A percentile compares a stretch with the other conserved stretches of the same genome.
These are phyloP conservation scores for Leccinum uliginosum DNA, from an alignment of 768 basidiomycete species.

Conservation along the genomic window DNA sequence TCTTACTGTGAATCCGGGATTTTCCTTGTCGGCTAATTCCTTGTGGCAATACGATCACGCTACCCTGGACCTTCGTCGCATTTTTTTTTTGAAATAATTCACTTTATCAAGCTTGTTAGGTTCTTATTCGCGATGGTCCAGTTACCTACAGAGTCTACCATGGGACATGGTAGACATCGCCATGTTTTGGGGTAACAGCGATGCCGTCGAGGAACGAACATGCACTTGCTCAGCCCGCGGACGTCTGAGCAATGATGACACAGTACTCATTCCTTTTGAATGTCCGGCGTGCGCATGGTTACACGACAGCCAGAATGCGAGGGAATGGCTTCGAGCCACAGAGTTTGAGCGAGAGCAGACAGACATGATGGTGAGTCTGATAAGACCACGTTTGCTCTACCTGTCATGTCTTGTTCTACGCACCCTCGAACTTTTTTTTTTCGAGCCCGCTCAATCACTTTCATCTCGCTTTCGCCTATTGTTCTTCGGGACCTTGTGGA, in stretches of 20 bases:
- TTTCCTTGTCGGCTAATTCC: constrained; percentile 15
- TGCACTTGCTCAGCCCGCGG: constrained; percentile 20
- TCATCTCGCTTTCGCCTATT: constrained; percentile 9
- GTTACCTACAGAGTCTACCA: constrained; percentile 67
- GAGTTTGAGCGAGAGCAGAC: constrained; percentile 27
- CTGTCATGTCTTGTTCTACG: neutral
- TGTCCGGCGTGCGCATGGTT: constrained; percentile 19
- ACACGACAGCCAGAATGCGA: constrained; percentile 29
- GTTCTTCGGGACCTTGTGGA: constrained; percentile 11
- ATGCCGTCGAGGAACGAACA: constrained; percentile 13
- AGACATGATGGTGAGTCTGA: constrained; percentile 26
- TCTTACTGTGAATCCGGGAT: constrained; percentile 23
- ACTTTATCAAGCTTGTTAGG: constrained; percentile 42
- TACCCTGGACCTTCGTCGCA: constrained; percentile 1
- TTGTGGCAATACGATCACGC: constrained; percentile 7
- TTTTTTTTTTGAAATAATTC: constrained; percentile 7
- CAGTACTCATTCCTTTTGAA: neutral
- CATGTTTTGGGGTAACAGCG: constrained; percentile 50
- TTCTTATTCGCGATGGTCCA: constrained; percentile 52
- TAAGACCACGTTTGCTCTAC: constrained; percentile 5
- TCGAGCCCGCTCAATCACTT: constrained; percentile 1
- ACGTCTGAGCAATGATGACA: constrained; percentile 5
- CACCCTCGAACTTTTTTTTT: constrained; percentile 2
- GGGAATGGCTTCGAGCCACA: constrained; percentile 31
- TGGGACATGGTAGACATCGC: constrained; percentile 49